Evolutionary conservation across 441 rosid genomes (phyloP).

Genomic region (Metrosideros polymorpha): DNA sequence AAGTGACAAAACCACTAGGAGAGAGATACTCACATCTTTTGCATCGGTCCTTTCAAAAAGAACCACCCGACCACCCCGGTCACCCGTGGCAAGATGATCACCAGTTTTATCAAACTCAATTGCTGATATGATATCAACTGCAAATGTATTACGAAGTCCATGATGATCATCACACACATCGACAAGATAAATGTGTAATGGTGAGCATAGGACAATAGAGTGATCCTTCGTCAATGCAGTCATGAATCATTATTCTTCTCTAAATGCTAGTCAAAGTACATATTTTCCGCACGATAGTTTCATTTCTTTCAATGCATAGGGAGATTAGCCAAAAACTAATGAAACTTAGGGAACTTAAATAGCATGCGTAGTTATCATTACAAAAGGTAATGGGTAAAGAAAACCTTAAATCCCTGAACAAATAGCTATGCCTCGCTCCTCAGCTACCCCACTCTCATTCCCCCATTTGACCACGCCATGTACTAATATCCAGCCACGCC

Average conservation of each 20-base stretch:
- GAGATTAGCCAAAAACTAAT: neutral
- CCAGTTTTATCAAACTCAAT: constrained; percentile 90
- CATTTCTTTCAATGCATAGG: neutral
- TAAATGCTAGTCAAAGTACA: neutral
- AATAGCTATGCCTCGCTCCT: neutral
- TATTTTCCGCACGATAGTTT: neutral
- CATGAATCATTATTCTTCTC: neutral
- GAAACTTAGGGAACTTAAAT: neutral
- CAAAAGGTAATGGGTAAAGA: neutral
- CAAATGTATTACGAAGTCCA: constrained; percentile 15
- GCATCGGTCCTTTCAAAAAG: constrained; percentile 79
- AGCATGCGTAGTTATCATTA: neutral
- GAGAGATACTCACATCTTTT: constrained; percentile 47
- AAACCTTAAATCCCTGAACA: neutral
- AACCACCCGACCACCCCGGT: constrained; percentile 96
- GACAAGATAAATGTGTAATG: neutral
- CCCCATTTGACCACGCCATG: neutral
- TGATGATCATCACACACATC: neutral
- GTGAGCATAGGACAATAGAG: neutral
- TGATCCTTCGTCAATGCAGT: neutral
- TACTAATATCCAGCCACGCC: neutral
- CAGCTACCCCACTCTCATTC: neutral
- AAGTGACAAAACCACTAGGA: neutral
- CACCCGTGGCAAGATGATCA: constrained; percentile 93
- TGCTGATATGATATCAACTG: constrained; percentile 95